Conservation (phyloP, 768 basidiomycete genomes). For the Pholiota molesta region DNA sequence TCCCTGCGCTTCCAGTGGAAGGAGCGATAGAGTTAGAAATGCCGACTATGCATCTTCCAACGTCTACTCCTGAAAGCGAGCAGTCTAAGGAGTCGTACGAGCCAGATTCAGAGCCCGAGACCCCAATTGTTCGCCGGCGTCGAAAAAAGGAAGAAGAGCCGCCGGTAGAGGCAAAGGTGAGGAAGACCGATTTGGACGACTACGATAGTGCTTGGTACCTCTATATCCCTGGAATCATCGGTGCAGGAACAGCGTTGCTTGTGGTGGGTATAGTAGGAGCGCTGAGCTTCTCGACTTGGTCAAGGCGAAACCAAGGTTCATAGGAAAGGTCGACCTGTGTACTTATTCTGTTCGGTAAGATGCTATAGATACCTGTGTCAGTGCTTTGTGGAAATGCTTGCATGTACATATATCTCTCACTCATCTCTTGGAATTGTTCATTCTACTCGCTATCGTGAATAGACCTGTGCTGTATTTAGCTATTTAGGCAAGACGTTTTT, state of each 20-base stretch:
- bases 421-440: background rate
- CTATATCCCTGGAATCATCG: slow-evolving; percentile 77
- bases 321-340: slow-evolving; percentile 24
- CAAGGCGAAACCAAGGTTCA: slow-evolving; percentile 67
- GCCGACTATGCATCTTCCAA: slow-evolving; percentile 62
- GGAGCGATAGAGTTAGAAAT: slow-evolving; percentile 61
- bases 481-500: background rate
- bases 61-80: slow-evolving; percentile 38
- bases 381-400: background rate
- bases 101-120: slow-evolving; percentile 40
- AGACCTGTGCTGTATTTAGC: background rate
- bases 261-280: slow-evolving; percentile 81
- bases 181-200: slow-evolving; percentile 53
- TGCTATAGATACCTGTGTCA: background rate
- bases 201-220: slow-evolving; percentile 80
- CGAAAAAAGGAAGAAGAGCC: slow-evolving; percentile 60
- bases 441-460: background rate
- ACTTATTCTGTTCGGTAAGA: background rate
- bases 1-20: slow-evolving; percentile 65
- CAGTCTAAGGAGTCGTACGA: slow-evolving; percentile 37
- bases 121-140: slow-evolving; percentile 46
- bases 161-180: slow-evolving; percentile 38
- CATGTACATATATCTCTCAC: slow-evolving; percentile 7
- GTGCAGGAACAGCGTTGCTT: slow-evolving; percentile 81
- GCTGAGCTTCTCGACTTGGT: slow-evolving; percentile 72